These are phyloP conservation scores for Podaxis carcinomalis DNA, from an alignment of 768 basidiomycete species.

Conservation along the genomic window DNA sequence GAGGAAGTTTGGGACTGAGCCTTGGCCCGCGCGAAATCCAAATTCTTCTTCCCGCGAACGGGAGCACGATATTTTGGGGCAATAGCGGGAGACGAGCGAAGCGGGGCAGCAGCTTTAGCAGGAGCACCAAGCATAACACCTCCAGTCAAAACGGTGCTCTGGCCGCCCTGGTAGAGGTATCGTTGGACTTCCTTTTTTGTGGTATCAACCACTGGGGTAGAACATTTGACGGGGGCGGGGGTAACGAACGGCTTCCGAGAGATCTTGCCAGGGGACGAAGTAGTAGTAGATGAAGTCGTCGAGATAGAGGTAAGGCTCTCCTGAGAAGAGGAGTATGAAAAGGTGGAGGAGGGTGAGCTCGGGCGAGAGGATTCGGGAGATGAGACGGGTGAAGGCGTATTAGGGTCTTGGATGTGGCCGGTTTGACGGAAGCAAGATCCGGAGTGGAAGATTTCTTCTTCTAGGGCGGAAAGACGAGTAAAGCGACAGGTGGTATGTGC, in stretches of 20 bases:
- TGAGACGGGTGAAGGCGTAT: slow-evolving; percentile 2
- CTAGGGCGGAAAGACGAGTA: slow-evolving; percentile 16
- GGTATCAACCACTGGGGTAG: slow-evolving; percentile 19
- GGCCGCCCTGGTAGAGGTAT: slow-evolving; percentile 39
- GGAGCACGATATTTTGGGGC: neutral
- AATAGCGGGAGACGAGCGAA: neutral
- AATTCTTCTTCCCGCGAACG: neutral
- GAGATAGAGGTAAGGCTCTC: slow-evolving; percentile 29
- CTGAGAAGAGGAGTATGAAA: slow-evolving; percentile 27
- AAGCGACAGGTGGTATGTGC: slow-evolving; percentile 14
- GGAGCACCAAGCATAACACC: slow-evolving; percentile 39
- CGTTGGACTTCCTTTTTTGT: slow-evolving; percentile 25
- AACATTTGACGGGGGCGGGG: neutral
- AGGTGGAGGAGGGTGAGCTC: slow-evolving; percentile 34
- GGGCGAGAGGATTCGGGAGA: slow-evolving; percentile 30
- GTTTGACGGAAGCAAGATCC: slow-evolving; percentile 15
- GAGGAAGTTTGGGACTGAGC: neutral
- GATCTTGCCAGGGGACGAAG: slow-evolving; percentile 18
- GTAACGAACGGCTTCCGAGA: slow-evolving; percentile 2
- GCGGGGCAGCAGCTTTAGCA: neutral
- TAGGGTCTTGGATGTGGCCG: slow-evolving; percentile 3
- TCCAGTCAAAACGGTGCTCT: slow-evolving; percentile 38
- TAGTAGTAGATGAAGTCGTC: slow-evolving; percentile 23
- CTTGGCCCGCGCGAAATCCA: neutral
- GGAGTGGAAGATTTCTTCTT: slow-evolving; percentile 3